Evolutionary conservation across 2,329 filamentous ascomycete species (phyloP), one percentile per base, ranked within the genome.

Genomic region (Beauveria scarabaeidicola): DNA sequence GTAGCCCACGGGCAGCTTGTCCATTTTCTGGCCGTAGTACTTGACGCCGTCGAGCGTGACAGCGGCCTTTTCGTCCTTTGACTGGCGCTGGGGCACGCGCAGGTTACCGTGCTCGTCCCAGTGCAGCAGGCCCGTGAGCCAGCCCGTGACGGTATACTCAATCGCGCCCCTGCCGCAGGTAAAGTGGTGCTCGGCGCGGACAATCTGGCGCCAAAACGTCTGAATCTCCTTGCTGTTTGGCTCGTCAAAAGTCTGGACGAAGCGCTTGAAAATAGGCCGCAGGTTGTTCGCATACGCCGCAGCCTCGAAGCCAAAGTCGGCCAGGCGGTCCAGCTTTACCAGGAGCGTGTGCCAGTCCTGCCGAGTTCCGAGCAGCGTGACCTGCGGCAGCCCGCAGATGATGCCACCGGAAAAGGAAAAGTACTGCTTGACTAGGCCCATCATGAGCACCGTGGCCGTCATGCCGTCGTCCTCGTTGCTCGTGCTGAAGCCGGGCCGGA

Each of bases 111-210:
- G 60, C 0, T 63, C 65, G 17, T 68, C 64, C 75, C 77, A 81
- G 63, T 75, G 77, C 63, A 75, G 69, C 61, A 81, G 80, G 0
- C 73, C 77, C 0, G 75, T 76, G 56, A 80, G 72, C 78, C 78
- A 82, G 5, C 80, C 79, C 0, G 73, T 75, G 2, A 79, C 61
- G 51, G 69, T 68, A 63, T 66, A 75, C 64, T 72, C 74, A 63
- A 52, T 68, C 27, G 64, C 66, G 2, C 66, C 71, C 43, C 60
- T 66, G n/a, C 66, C 66, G 47, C 64, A 73, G n/a, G 61, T 64
- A 52, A 61, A 70, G 58, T 62, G 64, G 50, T 69, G 71, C 48
- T 72, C 66, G 0, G 69, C 70, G 7, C 71, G 67, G 2, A 76
- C 75, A 52, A 76, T 76, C 61, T 71, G 67, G 29, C 65, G 67